Percentiles rank a stretch among this genome's conserved stretches.
Conservation (phyloP, 1,284 basidiomycete genomes). For the Ceratobasidium theobromae region DNA sequence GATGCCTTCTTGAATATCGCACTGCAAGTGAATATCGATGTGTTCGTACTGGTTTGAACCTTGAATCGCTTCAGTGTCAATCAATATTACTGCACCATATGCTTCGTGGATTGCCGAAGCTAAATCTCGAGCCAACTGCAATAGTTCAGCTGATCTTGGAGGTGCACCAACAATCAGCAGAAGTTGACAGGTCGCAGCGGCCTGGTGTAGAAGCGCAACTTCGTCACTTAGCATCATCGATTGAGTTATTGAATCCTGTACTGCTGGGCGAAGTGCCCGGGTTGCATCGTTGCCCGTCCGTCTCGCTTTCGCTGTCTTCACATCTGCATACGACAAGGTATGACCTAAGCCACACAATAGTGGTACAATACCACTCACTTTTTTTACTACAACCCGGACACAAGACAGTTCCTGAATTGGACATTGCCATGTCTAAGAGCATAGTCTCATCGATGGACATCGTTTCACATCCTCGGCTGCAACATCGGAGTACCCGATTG, state of each 20-base stretch:
- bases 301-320: not conserved
- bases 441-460: not conserved
- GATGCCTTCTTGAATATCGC: not conserved
- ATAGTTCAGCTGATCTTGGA: not conserved
- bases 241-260: not conserved
- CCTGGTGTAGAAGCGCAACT: not conserved
- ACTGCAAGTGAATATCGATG: not conserved
- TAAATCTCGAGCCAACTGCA: not conserved
- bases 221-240: not conserved
- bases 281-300: not conserved
- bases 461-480: not conserved
- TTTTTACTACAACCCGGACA: not conserved
- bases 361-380: not conserved
- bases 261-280: not conserved
- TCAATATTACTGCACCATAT: constrained; percentile 3
- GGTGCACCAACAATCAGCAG: constrained; percentile 4
- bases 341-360: not conserved
- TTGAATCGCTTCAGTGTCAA: not conserved
- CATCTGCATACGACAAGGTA: too few relatives aligned
- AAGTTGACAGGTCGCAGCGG: not conserved
- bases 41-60: not conserved
- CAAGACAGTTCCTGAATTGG: not conserved
- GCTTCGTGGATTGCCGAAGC: not conserved
- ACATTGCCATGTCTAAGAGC: not conserved
- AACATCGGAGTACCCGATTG: not conserved